These are phyloP conservation scores for Xerophyta viscosa DNA, from an alignment of 106 monocot genomes.

Conservation along the genomic window DNA sequence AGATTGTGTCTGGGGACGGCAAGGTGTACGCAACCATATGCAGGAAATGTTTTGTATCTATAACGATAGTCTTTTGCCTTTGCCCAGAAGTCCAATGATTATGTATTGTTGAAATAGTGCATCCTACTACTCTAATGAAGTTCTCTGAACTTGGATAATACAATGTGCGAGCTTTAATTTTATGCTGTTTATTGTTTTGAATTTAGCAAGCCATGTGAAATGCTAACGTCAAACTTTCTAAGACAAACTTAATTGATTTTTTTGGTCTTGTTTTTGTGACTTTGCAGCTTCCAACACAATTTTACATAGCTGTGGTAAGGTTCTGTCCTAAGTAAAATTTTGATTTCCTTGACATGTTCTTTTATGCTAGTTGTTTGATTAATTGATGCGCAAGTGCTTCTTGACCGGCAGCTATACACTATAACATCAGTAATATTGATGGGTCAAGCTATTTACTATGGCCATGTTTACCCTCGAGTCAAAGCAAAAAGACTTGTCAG, in stretches of 20 bases:
- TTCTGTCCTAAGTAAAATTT: background rate
- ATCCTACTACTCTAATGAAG: too few species aligned
- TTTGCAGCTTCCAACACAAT: slow-evolving; percentile 85
- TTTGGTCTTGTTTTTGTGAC: background rate
- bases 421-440: slow-evolving; percentile 44
- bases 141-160: too few species aligned
- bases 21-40: too few species aligned
- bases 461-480: slow-evolving; percentile 33
- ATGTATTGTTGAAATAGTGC: too few species aligned
- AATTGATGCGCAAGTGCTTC: background rate
- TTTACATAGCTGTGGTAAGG: slow-evolving; percentile 88
- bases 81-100: too few species aligned
- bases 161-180: too few species aligned
- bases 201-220: background rate
- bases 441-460: slow-evolving; percentile 70
- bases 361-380: background rate
- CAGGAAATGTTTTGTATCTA: too few species aligned
- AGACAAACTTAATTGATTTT: slow-evolving; percentile 3
- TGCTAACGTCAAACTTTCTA: too few species aligned
- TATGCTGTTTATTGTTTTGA: too few species aligned
- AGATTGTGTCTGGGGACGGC: too few species aligned
- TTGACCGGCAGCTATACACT: slow-evolving; percentile 58
- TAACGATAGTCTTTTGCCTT: too few species aligned
- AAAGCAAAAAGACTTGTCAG: slow-evolving; percentile 18
- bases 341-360: background rate